Evolutionary conservation across 1,284 basidiomycete species (phyloP), one percentile per base, ranked within the genome.

Genomic region (Uromyces viciae-fabae): DNA sequence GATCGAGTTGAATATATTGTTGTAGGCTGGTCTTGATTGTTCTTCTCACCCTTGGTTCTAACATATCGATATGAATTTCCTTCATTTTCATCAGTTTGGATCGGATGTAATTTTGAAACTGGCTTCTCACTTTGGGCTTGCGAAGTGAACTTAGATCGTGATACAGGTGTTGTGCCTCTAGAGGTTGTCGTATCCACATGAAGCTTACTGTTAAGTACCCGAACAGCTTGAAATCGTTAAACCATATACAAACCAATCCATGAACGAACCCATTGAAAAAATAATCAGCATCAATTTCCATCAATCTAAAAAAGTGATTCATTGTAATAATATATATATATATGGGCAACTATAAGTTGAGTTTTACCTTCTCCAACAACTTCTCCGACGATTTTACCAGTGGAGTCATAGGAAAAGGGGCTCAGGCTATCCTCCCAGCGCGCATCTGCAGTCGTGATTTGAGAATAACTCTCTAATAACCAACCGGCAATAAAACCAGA

Each of bases 331-430:
- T 33, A 17, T 38, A 33, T 54, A 54, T 54, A 25, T 54, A 54
- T 54, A 25, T 54, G 19, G 1, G 25, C 19, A 19, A 19, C 19
- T 19, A 19, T 25, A 19, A 54, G 2, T n/a, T n/a, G 36, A 17
- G 25, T 54, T 40, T 40, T 17, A 78, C 76, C 76, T 78, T 78
- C 76, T 31, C 76, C 66, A 31, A 78, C 76, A 15, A 68, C 76
- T 58, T 78, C 76, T 15, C 76, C 76, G 15, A 78, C 76, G 42
- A 78, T 69, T 31, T 69, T 71, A 22, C 76, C 76, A 22, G 76
- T 78, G 1, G 76, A 71, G 46, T 78, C 76, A 22, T 78, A 78
- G 9, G 62, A 78, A 40, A 78, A 58, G 11, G 36, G 49, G 38
- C 66, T 52, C 52, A 78, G 60, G 49, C 64, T 38, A 4, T 38